These are phyloP conservation scores for Candida broadrunensis DNA, from an alignment of 805 yeast genomes.

Conservation along the genomic window DNA sequence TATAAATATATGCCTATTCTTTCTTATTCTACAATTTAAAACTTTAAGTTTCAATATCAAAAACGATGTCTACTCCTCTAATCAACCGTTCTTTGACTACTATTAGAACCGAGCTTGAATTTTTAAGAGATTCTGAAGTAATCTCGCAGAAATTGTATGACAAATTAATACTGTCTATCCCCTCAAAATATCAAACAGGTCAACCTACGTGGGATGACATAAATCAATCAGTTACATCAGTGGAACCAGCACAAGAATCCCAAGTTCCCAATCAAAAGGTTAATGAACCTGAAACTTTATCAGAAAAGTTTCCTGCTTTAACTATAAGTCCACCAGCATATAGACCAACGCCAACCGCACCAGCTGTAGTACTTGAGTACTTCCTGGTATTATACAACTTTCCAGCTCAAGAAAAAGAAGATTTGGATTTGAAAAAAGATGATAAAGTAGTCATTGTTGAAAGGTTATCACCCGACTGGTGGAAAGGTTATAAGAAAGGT, in stretches of 20 bases:
- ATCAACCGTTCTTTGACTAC: slow-evolving; percentile 78
- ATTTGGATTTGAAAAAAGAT: slow-evolving; percentile 61
- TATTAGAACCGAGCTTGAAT: slow-evolving; percentile 76
- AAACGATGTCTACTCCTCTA: slow-evolving; percentile 54
- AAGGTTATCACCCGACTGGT: slow-evolving; percentile 83
- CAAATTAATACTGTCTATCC: slow-evolving; percentile 50
- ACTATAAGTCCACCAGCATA: slow-evolving; percentile 6
- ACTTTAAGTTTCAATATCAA: no score
- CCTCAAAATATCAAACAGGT: slow-evolving; percentile 54
- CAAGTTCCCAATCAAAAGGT: slow-evolving; percentile 7
- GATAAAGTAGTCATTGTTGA: slow-evolving; percentile 69
- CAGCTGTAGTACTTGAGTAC: slow-evolving; percentile 26
- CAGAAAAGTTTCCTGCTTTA: not conserved
- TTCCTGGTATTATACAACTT: slow-evolving; percentile 75
- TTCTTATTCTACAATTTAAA: no score
- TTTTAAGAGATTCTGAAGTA: slow-evolving; percentile 70
- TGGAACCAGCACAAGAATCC: slow-evolving; percentile 39
- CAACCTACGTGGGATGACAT: slow-evolving; percentile 47
- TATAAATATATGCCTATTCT: no score
- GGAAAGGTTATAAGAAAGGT: slow-evolving; percentile 62
- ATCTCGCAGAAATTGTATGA: slow-evolving; percentile 55
- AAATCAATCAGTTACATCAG: no score
- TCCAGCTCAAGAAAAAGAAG: slow-evolving; percentile 71
- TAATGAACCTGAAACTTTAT: not conserved
- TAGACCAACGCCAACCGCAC: slow-evolving; percentile 16